Percentiles rank a stretch among this genome's conserved stretches.
Conservation (phyloP, 1,284 basidiomycete species). For the Heliocybe sulcata region DNA sequence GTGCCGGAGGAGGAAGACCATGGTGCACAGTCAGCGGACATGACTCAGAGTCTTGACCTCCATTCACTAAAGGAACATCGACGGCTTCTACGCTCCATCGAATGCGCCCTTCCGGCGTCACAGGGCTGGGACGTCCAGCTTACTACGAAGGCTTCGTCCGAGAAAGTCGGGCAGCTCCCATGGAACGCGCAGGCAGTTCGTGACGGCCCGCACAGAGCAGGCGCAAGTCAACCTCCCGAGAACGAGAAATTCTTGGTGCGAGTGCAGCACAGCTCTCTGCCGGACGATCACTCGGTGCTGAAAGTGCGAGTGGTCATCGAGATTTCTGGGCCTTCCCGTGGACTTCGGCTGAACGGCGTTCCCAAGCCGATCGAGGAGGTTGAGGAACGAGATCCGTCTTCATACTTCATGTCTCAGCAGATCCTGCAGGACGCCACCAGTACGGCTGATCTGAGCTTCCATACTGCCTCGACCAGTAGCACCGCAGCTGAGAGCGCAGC, state of each 20-base stretch:
- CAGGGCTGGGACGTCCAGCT: conserved; percentile 91
- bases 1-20: conserved; percentile 68
- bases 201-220: conserved; percentile 21
- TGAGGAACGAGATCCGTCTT: conserved; percentile 59
- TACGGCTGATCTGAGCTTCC: conserved; percentile 58
- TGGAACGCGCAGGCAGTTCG: conserved; percentile 71
- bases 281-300: conserved; percentile 69
- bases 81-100: conserved; percentile 68
- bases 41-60: conserved; percentile 41
- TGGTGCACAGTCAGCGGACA: conserved; percentile 24
- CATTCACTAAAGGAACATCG: conserved; percentile 56
- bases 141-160: conserved; percentile 62
- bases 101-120: conserved; percentile 69
- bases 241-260: conserved; percentile 60
- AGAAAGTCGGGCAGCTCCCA: conserved; percentile 64
- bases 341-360: conserved; percentile 80
- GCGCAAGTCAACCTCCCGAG: conserved; percentile 20
- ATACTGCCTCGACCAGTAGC: conserved; percentile 22
- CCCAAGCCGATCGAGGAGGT: conserved; percentile 59
- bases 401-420: conserved; percentile 41
- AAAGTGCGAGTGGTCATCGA: conserved; percentile 79
- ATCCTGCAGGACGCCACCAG: conserved; percentile 69
- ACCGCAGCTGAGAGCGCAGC: conserved; percentile 16
- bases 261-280: conserved; percentile 63
- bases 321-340: conserved; percentile 68